A percentile compares a stretch with the other conserved stretches of the same genome.
phyloP scores from a whole-genome alignment of 2,329 filamentous ascomycete species.

The Aspergillus alliaceus region DNA sequence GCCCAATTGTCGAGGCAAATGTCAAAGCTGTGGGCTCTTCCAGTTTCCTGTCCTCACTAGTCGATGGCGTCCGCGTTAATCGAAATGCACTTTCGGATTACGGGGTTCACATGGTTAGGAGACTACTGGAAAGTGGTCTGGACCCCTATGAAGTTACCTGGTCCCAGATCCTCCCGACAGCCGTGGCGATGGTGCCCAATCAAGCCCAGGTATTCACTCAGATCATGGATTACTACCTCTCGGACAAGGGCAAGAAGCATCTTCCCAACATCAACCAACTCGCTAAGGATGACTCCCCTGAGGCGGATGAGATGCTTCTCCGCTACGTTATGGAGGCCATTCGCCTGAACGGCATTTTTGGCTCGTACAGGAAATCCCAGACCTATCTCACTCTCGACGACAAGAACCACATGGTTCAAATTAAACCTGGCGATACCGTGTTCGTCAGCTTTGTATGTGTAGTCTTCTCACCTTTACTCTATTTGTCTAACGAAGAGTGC shows the following conservation, averaged over 20 bases:
- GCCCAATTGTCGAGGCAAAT: slow-evolving; percentile 61
- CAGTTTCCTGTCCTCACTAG: slow-evolving; percentile 53
- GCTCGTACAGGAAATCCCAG: slow-evolving; percentile 59
- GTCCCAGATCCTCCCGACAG: slow-evolving; percentile 68
- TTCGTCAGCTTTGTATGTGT: slow-evolving; percentile 61
- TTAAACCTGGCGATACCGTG: slow-evolving; percentile 61
- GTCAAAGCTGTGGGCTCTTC: slow-evolving; percentile 61
- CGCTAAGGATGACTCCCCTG: slow-evolving; percentile 55
- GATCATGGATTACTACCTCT: slow-evolving; percentile 71
- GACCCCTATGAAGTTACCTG: slow-evolving; percentile 67
- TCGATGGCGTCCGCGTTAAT: slow-evolving; percentile 51
- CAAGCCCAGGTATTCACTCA: slow-evolving; percentile 72
- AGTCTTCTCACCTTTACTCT: not conserved
- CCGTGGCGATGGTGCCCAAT: slow-evolving; percentile 66
- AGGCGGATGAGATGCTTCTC: slow-evolving; percentile 63
- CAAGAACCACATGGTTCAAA: slow-evolving; percentile 47
- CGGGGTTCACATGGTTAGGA: slow-evolving; percentile 65
- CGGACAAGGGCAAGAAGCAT: slow-evolving; percentile 58
- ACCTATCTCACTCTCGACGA: slow-evolving; percentile 53
- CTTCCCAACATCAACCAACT: slow-evolving; percentile 62
- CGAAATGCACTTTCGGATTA: slow-evolving; percentile 61
- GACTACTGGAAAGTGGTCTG: slow-evolving; percentile 63
- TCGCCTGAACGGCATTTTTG: slow-evolving; percentile 64
- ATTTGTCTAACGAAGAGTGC: not conserved
- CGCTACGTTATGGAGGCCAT: slow-evolving; percentile 72